Evolutionary conservation across 176 grass and related monocot species (phyloP), one percentile per base, ranked within the genome.

Genomic region (Raddia guianensis): DNA sequence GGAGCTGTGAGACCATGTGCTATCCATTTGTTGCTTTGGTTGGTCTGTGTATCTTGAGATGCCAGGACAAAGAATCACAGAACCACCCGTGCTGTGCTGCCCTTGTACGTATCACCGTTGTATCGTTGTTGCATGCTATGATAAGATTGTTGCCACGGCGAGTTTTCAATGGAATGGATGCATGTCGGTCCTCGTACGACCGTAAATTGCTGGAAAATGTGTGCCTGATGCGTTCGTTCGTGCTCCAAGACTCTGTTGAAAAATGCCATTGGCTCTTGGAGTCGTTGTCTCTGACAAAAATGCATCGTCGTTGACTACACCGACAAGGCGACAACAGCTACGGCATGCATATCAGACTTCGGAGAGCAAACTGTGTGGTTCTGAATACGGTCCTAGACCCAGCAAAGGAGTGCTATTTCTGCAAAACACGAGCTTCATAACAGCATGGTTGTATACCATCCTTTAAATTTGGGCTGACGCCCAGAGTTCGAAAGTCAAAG

Each of bases 11-110:
- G 44, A 20, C 33, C 68, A 3, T 72, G 11, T 63, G 27, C 10
- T 62, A 20, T 51, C 37, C 1, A 40, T 40, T 40, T 80, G 37
- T 54, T 45, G 8, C 12, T 80, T 48, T 70, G 65, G 49, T 33
- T 20, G 12, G 51, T 68, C n/a, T 70, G 20, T 70, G 66, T 80
- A 46, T 70, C 65, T 68, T 68, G 42, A 46, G n/a, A 68, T 69
- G 49, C 18, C 7, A 2, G 32, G 61, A 14, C 40, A 35, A 15
- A 75, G 55, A 21, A 11, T 44, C 34, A 0, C 34, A 0, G 63
- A 55, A 45, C 34, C 8, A 14, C 77, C 45, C 9, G 2, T 69
- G 1, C 15, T 18, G 6, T 59, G 19, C 3, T 69, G 4, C 21
- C 21, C 66, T 12, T 44, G 37, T 48, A 47, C 47, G 66, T 69